These are phyloP conservation scores for Thalia dealbata DNA, from an alignment of 176 grass and related monocot genomes.

Conservation along the genomic window DNA sequence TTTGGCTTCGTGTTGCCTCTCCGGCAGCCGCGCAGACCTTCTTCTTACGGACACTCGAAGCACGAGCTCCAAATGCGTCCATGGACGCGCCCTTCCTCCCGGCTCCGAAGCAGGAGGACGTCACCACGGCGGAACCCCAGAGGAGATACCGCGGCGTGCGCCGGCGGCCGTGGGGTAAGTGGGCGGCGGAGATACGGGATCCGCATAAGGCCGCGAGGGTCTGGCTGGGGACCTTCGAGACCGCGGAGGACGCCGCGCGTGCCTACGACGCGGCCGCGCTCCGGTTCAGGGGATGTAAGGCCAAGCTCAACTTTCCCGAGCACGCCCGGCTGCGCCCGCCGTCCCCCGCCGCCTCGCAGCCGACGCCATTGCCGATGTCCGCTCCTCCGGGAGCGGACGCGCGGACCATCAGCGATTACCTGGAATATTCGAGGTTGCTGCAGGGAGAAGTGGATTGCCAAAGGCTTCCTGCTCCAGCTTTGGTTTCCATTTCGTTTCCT, in stretches of 20 bases:
- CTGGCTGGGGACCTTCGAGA: constrained; percentile 87
- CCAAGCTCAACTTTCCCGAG: constrained; percentile 80
- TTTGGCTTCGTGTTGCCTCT: not conserved
- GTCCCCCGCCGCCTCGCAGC: not conserved
- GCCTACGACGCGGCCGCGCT: constrained; percentile 71
- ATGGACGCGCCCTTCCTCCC: not conserved
- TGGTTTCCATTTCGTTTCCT: no score
- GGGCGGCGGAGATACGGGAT: constrained; percentile 95
- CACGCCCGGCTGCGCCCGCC: constrained; percentile 17
- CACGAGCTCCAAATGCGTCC: not conserved
- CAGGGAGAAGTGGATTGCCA: not conserved
- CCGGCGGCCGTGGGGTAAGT: constrained; percentile 86
- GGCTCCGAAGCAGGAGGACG: constrained; percentile 25
- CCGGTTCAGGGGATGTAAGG: constrained; percentile 45
- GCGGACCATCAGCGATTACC: not conserved
- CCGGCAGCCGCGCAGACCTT: not conserved
- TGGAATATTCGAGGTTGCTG: constrained; percentile 12
- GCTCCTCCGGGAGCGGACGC: not conserved
- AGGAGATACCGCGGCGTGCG: constrained; percentile 81
- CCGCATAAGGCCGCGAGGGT: constrained; percentile 71
- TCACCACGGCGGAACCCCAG: constrained; percentile 49
- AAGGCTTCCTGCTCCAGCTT: not conserved
- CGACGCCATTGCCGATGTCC: not conserved
- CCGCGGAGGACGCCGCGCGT: constrained; percentile 59
- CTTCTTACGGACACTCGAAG: not conserved